Percentiles rank a stretch among this genome's conserved stretches.
Evolutionary conservation across 2,329 filamentous ascomycete species (phyloP).

Genomic region (Bretziella fagacearum): DNA sequence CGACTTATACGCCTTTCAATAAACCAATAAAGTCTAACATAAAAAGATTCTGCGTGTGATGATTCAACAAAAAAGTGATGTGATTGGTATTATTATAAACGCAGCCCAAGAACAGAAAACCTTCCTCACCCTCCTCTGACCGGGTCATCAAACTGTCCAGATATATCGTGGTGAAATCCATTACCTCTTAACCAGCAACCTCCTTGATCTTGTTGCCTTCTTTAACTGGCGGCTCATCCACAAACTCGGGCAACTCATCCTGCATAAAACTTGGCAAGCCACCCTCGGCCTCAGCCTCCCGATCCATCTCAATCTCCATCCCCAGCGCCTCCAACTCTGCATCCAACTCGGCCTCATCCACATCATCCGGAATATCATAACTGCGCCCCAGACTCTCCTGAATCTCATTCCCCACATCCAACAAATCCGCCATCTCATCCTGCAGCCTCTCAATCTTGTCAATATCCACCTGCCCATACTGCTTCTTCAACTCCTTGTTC

Average conservation of each 20-base stretch:
- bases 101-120: too few species aligned
- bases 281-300: slow-evolving; percentile 35
- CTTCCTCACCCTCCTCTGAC: too few species aligned
- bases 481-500: slow-evolving; percentile 77
- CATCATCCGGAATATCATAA: slow-evolving; percentile 92
- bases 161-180: neutral
- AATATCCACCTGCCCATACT: slow-evolving; percentile 94
- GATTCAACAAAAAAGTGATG: too few species aligned
- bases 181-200: slow-evolving; percentile 31
- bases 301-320: slow-evolving; percentile 81
- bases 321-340: slow-evolving; percentile 90
- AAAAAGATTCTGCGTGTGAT: too few species aligned
- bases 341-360: slow-evolving; percentile 91
- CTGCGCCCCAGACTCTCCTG: slow-evolving; percentile 81
- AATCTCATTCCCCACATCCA: slow-evolving; percentile 97
- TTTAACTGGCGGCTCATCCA: slow-evolving; percentile 71
- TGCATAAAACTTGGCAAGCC: slow-evolving; percentile 73
- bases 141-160: too few species aligned
- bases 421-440: slow-evolving; percentile 96
- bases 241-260: slow-evolving; percentile 77
- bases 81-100: too few species aligned
- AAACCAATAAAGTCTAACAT: too few species aligned
- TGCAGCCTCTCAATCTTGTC: slow-evolving; percentile 96
- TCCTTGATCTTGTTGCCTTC: slow-evolving; percentile 68
- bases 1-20: too few species aligned